Percentiles rank a stretch among this genome's conserved stretches.
phyloP scores from a whole-genome alignment of 1,284 basidiomycete species.

The Afroboletus lepidellus region DNA sequence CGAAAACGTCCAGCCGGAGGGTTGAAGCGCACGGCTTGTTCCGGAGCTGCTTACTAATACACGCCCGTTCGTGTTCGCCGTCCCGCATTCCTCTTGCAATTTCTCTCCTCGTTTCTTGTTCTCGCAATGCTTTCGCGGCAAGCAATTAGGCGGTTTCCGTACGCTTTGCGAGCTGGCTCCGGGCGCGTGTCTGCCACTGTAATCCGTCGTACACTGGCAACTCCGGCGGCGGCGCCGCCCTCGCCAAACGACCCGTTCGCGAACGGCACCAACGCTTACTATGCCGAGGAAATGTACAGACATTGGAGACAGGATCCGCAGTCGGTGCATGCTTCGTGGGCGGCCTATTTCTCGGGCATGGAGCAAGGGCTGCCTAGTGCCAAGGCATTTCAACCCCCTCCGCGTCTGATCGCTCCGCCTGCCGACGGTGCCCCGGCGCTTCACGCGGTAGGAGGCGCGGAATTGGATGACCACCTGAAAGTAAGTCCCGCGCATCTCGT shows the following conservation, averaged over 20 bases:
- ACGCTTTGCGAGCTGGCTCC: conserved; percentile 18
- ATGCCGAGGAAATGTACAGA: conserved; percentile 95
- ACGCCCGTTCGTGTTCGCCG: not conserved
- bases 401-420: conserved; percentile 65
- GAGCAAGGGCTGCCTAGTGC: conserved; percentile 85
- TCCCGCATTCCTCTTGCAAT: not conserved
- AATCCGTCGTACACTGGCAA: conserved; percentile 42
- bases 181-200: conserved; percentile 14
- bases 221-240: conserved; percentile 49
- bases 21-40: not conserved
- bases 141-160: conserved; percentile 31
- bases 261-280: conserved; percentile 91
- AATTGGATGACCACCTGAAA: conserved; percentile 94
- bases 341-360: conserved; percentile 91
- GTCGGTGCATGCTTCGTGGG: conserved; percentile 94
- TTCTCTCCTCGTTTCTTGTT: not conserved
- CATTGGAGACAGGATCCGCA: conserved; percentile 89
- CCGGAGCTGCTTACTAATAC: not conserved
- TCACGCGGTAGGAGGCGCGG: conserved; percentile 65
- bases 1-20: not conserved
- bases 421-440: conserved; percentile 84
- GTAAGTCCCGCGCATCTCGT: conserved; percentile 41
- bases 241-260: conserved; percentile 81
- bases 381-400: conserved; percentile 86
- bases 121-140: conserved; percentile 33